Evolutionary conservation across 495 filamentous ascomycete genomes (phyloP), one percentile per base, ranked within the genome.

Genomic region (Neurospora africana): DNA sequence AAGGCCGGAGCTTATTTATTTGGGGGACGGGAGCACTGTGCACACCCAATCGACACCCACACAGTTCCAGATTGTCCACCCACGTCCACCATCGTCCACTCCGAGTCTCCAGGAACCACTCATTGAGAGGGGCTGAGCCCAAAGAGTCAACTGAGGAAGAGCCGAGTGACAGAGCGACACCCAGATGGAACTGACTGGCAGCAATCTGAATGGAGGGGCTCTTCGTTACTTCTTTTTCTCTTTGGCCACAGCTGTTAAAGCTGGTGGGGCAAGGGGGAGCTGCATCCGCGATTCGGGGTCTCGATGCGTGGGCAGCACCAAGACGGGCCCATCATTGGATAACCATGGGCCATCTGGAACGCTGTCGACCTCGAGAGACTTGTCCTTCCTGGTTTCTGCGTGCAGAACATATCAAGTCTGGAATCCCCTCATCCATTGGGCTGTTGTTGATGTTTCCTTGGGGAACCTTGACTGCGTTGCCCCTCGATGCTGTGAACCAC

Each of bases 1-100:
- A 71, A 71, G 69, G 70, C 33, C 68, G 15, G 35, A 77, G 74
- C 74, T 76, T 77, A 74, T 76, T 76, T 77, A 77, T 77, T 77
- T 76, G 69, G 72, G 70, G 70, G 17, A 43, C 43, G 36, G 41
- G 69, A 71, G 43, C 53, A 65, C 53, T 65, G 53, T 61, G 53
- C 53, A 61, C 53, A 33, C 53, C 53, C 27, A 65, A 65, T 65
- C 27, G 53, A 65, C 53, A 65, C 53, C 53, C 15, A 65, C 53
- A 65, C 53, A 19, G 53, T 65, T 61, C 53, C 53, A 65, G 53
- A 33, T 33, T 65, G 53, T 65, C 53, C 53, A 61, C 53, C 53
- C 23, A 33, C 23, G 53, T 61, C 27, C 47, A 58, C 47, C 21
- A 21, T 53, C 44, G 44, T 58, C 21, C 53, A 33, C 53, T 65